Conservation (phyloP, 1,284 basidiomycete species). For the Thelephora terrestris region DNA sequence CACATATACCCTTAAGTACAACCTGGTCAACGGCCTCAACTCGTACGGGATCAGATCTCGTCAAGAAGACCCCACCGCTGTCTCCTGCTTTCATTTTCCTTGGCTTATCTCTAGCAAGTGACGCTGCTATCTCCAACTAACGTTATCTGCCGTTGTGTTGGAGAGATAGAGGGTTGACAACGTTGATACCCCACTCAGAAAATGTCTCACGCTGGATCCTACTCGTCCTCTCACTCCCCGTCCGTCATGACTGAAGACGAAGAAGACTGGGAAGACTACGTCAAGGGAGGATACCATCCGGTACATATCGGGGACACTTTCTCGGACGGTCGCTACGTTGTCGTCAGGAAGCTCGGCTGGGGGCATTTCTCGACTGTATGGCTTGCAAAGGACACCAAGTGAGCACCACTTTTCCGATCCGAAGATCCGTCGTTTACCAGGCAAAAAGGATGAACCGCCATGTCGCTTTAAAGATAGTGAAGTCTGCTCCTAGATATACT, state of each 20-base stretch:
- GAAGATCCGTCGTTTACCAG: neutral
- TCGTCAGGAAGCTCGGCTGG: constrained; percentile 96
- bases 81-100: too few relatives aligned
- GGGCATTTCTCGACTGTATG: constrained; percentile 96
- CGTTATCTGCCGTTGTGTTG: too few relatives aligned
- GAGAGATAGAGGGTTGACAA: too few relatives aligned
- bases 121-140: too few relatives aligned
- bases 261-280: constrained; percentile 81
- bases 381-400: constrained; percentile 84
- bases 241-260: constrained; percentile 69
- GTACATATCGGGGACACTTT: constrained; percentile 93
- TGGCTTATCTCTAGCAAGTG: too few relatives aligned
- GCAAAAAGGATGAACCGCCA: constrained; percentile 76
- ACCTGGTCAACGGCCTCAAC: too few relatives aligned
- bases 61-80: too few relatives aligned
- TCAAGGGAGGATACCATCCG: constrained; percentile 90
- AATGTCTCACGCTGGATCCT: constrained; percentile 37
- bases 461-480: constrained; percentile 98
- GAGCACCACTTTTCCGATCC: constrained; percentile 19
- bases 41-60: too few relatives aligned
- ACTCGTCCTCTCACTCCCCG: constrained; percentile 42
- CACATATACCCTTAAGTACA: too few relatives aligned
- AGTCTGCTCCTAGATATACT: constrained; percentile 94
- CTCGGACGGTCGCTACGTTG: constrained; percentile 79
- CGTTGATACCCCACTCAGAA: constrained; percentile 5